Evolutionary conservation across 225 moss, liverwort and hornwort species (phyloP).

Genomic region (Anthoceros angustus): DNA sequence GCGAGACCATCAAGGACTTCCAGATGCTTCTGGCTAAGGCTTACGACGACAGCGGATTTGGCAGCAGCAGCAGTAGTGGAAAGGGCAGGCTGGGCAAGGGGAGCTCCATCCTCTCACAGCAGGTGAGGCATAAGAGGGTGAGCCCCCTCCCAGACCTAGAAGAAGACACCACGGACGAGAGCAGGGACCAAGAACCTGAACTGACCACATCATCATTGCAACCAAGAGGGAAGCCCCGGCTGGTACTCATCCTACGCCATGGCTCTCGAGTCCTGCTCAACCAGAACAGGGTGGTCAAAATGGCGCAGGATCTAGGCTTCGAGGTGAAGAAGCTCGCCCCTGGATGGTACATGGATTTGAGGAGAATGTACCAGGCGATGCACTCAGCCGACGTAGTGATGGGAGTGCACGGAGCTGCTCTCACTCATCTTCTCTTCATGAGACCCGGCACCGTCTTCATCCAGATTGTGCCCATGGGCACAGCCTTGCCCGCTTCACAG

Average conservation of each 20-base stretch:
- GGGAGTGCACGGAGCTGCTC: constrained; percentile 34
- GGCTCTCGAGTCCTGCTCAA: constrained; percentile 21
- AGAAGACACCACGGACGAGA: neutral
- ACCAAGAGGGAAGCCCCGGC: constrained; percentile 4
- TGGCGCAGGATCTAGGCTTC: constrained; percentile 22
- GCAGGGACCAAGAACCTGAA: neutral
- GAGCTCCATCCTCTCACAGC: no score
- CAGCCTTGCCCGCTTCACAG: constrained; percentile 26
- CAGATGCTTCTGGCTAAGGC: constrained; percentile 21
- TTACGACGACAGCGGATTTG: constrained; percentile 5
- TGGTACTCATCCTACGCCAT: constrained; percentile 24
- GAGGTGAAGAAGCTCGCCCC: constrained; percentile 26
- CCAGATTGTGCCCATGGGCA: constrained; percentile 34
- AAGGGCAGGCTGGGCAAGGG: no score
- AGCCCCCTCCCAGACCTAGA: neutral
- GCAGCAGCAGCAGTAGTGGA: neutral
- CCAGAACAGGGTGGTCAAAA: constrained; percentile 17
- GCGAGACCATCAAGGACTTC: constrained; percentile 29
- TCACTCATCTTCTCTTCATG: constrained; percentile 35
- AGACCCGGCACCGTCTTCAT: constrained; percentile 24
- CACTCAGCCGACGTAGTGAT: constrained; percentile 29
- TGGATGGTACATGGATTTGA: constrained; percentile 15
- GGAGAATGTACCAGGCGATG: constrained; percentile 17
- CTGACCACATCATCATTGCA: neutral
- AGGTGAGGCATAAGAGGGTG: neutral